Evolutionary conservation across 495 filamentous ascomycete species (phyloP), one percentile per base, ranked within the genome.

Genomic region (Xanthoparmelia taractica): DNA sequence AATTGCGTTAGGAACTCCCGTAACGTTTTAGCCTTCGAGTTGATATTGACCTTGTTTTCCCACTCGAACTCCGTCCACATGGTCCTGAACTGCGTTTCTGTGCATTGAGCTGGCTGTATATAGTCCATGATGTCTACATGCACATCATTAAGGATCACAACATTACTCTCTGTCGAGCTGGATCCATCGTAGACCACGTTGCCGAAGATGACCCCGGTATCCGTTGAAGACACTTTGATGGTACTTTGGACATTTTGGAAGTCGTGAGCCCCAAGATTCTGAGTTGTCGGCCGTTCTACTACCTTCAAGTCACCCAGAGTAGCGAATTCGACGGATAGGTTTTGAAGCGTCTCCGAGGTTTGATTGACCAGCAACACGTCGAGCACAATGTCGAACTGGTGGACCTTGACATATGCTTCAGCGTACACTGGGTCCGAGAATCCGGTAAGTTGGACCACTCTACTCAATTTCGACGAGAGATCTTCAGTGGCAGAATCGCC

Each of bases 61-160:
- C 95, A 99, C 75, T 99, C 95, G 66, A 99, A 99, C 71, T 99
- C 95, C 38, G 95, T 97, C 95, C 95, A 99, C 95, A 99, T 99
- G 29, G 91, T 96, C 41, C 95, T 84, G 86, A 99, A 99, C 71
- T 97, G 91, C 40, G 93, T 97, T 80, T 99, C 95, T 18, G 90
- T 92, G 80, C 95, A 99, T 48, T 90, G 82, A 17, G 94, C 95
- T 11, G 95, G 95, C 70, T 97, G 92, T 69, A 99, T 99, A 77
- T 99, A 99, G 76, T 99, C 95, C 95, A 99, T 99, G 70, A 99
- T 97, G 73, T 99, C 95, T 65, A 97, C 94, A 73, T 97, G 95
- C 38, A 99, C 87, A 73, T 99, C 95, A 74, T 97, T 97, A 55
- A 99, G 84, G 67, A 99, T 99, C 69, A 99, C 95, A 12, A 97